Conservation (phyloP, 2,329 filamentous ascomycete species). For the Oidium heveae region DNA sequence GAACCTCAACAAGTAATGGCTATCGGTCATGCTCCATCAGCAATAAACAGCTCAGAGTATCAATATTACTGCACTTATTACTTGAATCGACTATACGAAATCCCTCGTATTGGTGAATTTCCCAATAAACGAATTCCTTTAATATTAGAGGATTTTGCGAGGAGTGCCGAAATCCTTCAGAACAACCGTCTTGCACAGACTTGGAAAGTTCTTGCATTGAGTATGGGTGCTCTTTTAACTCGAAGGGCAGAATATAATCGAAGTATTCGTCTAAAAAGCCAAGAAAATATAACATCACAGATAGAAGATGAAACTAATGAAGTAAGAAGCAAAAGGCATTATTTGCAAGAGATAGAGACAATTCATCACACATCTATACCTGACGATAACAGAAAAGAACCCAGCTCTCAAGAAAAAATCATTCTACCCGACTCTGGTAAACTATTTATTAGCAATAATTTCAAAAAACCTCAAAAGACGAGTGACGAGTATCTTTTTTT, state of each 20-base stretch:
- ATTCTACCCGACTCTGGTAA: too few relatives aligned
- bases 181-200: slow-evolving; percentile 37
- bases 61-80: slow-evolving; percentile 31
- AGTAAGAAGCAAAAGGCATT: too few relatives aligned
- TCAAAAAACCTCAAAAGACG: too few relatives aligned
- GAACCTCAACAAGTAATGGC: slow-evolving; percentile 37
- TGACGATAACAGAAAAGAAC: too few relatives aligned
- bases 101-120: slow-evolving; percentile 1
- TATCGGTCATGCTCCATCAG: slow-evolving; percentile 28
- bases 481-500: too few relatives aligned
- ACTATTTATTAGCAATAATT: too few relatives aligned
- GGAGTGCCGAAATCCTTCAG: slow-evolving; percentile 28
- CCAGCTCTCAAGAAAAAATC: too few relatives aligned
- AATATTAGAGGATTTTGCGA: slow-evolving; percentile 31
- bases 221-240: slow-evolving; percentile 26
- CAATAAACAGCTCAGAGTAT: slow-evolving; percentile 25
- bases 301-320: too few relatives aligned
- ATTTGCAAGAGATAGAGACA: too few relatives aligned
- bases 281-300: too few relatives aligned
- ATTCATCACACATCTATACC: too few relatives aligned
- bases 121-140: slow-evolving; percentile 17
- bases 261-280: slow-evolving; percentile 18
- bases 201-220: slow-evolving; percentile 34
- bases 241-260: slow-evolving; percentile 32
- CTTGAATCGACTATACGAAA: slow-evolving; percentile 12